Evolutionary conservation across 2,329 filamentous ascomycete species (phyloP).

Genomic region (Talaromyces sp.): DNA sequence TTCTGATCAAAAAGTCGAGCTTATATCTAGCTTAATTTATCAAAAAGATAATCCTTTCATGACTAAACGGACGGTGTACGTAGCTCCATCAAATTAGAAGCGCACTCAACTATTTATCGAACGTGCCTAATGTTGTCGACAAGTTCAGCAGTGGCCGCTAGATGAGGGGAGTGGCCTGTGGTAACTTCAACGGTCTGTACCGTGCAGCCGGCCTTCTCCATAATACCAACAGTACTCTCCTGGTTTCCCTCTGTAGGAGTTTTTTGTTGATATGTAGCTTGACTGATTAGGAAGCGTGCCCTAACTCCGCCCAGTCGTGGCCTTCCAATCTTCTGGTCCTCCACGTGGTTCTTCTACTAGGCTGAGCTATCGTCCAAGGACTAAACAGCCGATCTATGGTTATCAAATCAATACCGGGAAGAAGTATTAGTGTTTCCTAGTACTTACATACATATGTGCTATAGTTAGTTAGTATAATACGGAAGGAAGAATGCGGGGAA

Average conservation of each 20-base stretch:
- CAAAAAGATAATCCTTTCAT: background rate
- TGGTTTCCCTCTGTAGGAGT: too few relatives aligned
- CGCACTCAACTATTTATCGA: background rate
- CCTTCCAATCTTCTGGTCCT: background rate
- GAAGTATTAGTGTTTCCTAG: background rate
- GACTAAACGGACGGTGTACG: background rate
- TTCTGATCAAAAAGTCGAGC: background rate
- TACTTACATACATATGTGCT: too few relatives aligned
- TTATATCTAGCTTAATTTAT: background rate
- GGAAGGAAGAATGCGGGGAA: background rate
- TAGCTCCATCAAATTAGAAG: background rate
- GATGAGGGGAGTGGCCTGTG: constrained; percentile 19
- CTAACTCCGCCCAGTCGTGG: background rate
- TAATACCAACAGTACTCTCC: constrained; percentile 16
- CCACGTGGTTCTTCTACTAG: background rate
- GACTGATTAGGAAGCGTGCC: background rate
- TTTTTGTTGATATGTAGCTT: background rate
- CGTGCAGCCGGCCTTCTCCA: constrained; percentile 15
- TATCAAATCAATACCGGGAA: background rate
- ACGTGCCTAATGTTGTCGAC: constrained; percentile 13
- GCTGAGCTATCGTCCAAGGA: background rate
- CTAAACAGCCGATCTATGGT: background rate
- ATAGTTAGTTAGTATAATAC: too few relatives aligned
- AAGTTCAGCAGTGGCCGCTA: constrained; percentile 3
- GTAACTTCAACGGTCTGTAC: constrained; percentile 18